These are phyloP conservation scores for Claviceps sp. DNA, from an alignment of 2,329 filamentous ascomycete species.

Conservation along the genomic window DNA sequence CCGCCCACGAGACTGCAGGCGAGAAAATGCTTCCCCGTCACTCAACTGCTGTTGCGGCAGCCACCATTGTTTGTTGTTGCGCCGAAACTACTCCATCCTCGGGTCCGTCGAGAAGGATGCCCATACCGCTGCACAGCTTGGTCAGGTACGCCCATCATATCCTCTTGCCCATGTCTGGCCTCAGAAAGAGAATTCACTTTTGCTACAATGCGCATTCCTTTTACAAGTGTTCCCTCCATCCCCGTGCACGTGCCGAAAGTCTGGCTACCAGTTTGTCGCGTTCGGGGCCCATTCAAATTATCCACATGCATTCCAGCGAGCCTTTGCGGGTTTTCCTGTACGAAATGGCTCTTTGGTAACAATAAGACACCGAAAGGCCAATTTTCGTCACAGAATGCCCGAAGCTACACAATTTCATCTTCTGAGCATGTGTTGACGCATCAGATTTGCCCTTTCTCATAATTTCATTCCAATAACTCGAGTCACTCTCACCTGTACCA, in stretches of 20 bases:
- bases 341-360: neutral
- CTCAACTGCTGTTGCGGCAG: slow-evolving; percentile 76
- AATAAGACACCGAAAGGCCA: neutral
- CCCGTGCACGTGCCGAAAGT: neutral
- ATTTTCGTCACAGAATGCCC: neutral
- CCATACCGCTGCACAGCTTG: slow-evolving; percentile 70
- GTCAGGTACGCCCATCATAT: slow-evolving; percentile 56
- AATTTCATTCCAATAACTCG: neutral
- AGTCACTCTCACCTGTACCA: neutral
- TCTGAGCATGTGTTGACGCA: neutral
- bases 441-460: neutral
- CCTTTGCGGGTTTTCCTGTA: neutral
- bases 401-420: neutral
- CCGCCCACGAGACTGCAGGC: slow-evolving; percentile 12
- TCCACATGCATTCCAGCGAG: slow-evolving; percentile 4
- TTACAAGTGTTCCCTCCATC: neutral
- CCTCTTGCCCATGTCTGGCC: neutral
- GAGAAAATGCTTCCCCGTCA: slow-evolving; percentile 16
- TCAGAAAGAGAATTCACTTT: neutral
- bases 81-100: slow-evolving; percentile 65
- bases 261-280: neutral
- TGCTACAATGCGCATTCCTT: neutral
- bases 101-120: slow-evolving; percentile 80
- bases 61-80: slow-evolving; percentile 63
- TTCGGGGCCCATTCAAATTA: neutral